Conservation (phyloP, 2,329 filamentous ascomycete species). For the Colletotrichum chrysophilum region DNA sequence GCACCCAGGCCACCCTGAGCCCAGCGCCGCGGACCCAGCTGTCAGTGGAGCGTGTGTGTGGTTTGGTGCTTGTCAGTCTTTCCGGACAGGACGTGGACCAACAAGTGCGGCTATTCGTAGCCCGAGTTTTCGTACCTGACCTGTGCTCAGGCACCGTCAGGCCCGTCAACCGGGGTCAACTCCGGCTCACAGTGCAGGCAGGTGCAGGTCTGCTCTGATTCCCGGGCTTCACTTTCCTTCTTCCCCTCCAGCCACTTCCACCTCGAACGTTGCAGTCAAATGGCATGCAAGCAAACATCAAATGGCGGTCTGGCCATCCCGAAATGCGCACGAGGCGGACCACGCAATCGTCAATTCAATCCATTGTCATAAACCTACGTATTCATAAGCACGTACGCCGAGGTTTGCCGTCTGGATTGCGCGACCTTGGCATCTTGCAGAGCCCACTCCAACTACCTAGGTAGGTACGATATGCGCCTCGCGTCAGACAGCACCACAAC, state of each 20-base stretch:
- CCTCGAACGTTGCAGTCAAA: neutral
- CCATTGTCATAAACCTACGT: neutral
- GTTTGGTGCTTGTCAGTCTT: neutral
- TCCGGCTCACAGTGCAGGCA: neutral
- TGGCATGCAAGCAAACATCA: neutral
- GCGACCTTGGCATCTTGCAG: neutral
- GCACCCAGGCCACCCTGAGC: neutral
- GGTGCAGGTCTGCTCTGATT: neutral
- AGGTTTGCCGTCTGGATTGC: neutral
- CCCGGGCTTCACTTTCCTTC: neutral
- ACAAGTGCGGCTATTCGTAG: neutral
- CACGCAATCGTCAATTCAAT: neutral
- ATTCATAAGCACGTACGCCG: neutral
- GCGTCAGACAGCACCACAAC: neutral
- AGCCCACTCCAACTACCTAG: neutral
- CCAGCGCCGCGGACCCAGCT: neutral
- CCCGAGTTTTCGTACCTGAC: neutral
- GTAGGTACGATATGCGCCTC: neutral
- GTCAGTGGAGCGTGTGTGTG: neutral
- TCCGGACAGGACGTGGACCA: neutral
- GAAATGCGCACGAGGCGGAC: neutral
- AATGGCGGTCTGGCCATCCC: slow-evolving; percentile 4
- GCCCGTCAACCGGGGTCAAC: neutral
- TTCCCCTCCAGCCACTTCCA: neutral
- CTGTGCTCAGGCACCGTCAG: neutral